Evolutionary conservation across 768 basidiomycete species (phyloP).

Genomic region (Leccinum barrowsii): DNA sequence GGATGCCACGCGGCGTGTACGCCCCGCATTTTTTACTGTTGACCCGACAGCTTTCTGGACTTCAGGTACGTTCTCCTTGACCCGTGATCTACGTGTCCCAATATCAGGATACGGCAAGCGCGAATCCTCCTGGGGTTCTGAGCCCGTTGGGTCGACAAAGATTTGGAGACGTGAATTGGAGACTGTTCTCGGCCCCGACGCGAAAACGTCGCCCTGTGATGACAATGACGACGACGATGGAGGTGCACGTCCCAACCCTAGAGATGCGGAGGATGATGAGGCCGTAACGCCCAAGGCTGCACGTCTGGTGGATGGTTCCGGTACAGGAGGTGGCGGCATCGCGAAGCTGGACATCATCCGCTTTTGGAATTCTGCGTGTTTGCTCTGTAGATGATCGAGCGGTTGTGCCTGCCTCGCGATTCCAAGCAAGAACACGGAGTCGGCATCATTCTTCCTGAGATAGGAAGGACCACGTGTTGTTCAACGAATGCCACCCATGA

Average conservation of each 20-base stretch:
- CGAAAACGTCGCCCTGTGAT: conserved; percentile 28
- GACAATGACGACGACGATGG: conserved; percentile 9
- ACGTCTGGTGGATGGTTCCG: conserved; percentile 38
- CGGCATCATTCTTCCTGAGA: conserved; percentile 80
- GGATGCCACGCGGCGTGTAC: conserved; percentile 49
- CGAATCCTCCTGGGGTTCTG: conserved; percentile 42
- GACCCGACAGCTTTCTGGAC: conserved; percentile 65
- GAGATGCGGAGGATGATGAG: conserved; percentile 31
- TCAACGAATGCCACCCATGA: conserved; percentile 29
- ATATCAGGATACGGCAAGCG: conserved; percentile 63
- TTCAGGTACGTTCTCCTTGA: conserved; percentile 77
- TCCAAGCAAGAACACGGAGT: conserved; percentile 83
- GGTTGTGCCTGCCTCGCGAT: conserved; percentile 81
- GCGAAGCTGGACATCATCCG: conserved; percentile 69
- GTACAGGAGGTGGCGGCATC: conserved; percentile 35
- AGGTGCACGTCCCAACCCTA: conserved; percentile 9
- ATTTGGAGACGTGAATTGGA: conserved; percentile 62
- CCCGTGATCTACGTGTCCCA: conserved; percentile 70
- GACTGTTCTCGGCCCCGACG: conserved; percentile 33
- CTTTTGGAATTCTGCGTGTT: conserved; percentile 86
- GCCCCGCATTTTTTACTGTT: conserved; percentile 60
- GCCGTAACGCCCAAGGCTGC: conserved; percentile 45
- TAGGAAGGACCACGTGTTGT: not conserved
- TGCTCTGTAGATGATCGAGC: conserved; percentile 70
- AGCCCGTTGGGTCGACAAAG: conserved; percentile 68